Evolutionary conservation across 495 filamentous ascomycete species (phyloP).

Genomic region (Podospora fimiseda): DNA sequence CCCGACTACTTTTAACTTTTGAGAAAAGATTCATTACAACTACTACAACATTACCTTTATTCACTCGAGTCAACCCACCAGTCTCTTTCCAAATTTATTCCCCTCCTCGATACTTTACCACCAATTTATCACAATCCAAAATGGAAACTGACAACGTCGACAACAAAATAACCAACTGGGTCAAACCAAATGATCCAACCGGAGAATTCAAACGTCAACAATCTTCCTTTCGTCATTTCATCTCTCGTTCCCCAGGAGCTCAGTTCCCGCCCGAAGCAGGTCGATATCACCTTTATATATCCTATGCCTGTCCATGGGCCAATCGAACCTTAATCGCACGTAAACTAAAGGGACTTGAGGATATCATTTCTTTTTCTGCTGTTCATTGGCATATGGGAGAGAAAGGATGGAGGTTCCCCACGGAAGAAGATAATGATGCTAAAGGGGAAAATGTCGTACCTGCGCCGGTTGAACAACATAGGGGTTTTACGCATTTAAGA

Average conservation of each 20-base stretch:
- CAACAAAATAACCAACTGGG: constrained; percentile 74
- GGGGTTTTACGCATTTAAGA: constrained; percentile 51
- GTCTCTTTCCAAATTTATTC: no score
- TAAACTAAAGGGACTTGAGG: constrained; percentile 72
- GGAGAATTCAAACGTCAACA: constrained; percentile 85
- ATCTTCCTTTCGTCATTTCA: constrained; percentile 64
- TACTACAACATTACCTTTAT: not conserved
- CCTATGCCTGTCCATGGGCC: constrained; percentile 76
- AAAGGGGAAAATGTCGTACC: constrained; percentile 40
- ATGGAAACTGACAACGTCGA: no score
- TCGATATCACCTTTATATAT: constrained; percentile 75
- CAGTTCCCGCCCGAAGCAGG: constrained; percentile 66
- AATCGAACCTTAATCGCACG: constrained; percentile 69
- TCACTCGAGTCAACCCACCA: not conserved
- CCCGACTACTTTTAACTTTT: no score
- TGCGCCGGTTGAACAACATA: constrained; percentile 61
- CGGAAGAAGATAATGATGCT: constrained; percentile 51
- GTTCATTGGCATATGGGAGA: constrained; percentile 62
- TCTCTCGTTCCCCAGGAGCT: constrained; percentile 53
- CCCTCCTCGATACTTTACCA: no score
- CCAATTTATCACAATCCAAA: no score
- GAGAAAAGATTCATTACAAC: no score
- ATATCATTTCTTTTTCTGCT: constrained; percentile 60
- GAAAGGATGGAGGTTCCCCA: constrained; percentile 79
- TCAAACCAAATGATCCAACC: constrained; percentile 59